Evolutionary conservation across 2,329 filamentous ascomycete genomes (phyloP), one percentile per base, ranked within the genome.

Genomic region (Aspergillus sp.): DNA sequence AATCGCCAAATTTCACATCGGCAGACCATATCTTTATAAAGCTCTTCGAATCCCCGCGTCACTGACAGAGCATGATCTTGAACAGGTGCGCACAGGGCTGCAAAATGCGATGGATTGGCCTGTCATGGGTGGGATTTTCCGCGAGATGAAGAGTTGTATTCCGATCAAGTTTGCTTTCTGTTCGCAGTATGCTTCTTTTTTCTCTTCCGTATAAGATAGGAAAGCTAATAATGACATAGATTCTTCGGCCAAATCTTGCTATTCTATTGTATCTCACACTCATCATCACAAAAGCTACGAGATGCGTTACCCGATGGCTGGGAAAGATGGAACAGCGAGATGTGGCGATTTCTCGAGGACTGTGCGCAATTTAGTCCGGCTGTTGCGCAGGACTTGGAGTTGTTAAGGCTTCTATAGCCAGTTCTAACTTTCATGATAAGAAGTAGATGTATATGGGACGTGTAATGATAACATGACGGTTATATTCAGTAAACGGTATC

Each of bases 221-320:
- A 42, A 43, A 25, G 3, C 17, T 20, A 35, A 2, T 15, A n/a
- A 23, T n/a, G 7, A 3, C 4, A 13, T 32, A 69, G 66, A 41
- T 69, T 72, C 54, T 72, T 72, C 50, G 69, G 69, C 17, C 69
- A 72, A 51, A 58, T 71, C 22, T 61, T 72, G 27, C 61, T 72
- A 20, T 71, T 71, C 51, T 66, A 71, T 48, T 69, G 67, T 44
- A 68, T 71, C 43, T 62, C 67, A 2, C 62, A 69, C 39, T 71
- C 68, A 3, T 57, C 66, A 0, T 62, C 67, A 49, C 25, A 57
- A 0, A 61, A 65, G 6, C 51, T 72, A 3, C 61, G 67, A 2
- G 61, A 64, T 19, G 64, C 63, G 0, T 50, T 72, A 5, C 68
- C 69, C 1, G n/a, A 47, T 1, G 68, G 65, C 44, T 70, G 66